A percentile compares a stretch with the other conserved stretches of the same genome.
Conservation (phyloP, 2,329 filamentous ascomycete genomes). For the Curvularia spicifera region DNA sequence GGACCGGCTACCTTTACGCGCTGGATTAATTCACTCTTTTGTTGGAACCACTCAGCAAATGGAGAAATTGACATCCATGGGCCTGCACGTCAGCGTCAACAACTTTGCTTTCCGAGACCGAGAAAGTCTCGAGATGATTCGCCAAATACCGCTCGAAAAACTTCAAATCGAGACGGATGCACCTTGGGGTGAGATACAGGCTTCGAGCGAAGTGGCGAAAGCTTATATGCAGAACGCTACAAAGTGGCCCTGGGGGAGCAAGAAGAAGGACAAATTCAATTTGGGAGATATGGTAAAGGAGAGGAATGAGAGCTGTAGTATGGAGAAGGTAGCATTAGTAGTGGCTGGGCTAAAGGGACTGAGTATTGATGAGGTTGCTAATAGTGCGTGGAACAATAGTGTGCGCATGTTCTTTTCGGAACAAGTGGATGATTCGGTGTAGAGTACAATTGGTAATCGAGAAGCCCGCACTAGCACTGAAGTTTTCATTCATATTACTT, state of each 20-base stretch:
- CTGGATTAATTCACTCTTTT: slow-evolving; percentile 52
- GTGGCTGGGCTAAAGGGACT: slow-evolving; percentile 58
- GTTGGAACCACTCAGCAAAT: slow-evolving; percentile 52
- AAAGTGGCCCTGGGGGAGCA: slow-evolving; percentile 48
- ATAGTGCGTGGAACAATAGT: slow-evolving; percentile 51
- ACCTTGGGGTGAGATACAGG: slow-evolving; percentile 56
- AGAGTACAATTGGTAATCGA: neutral
- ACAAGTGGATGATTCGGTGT: neutral
- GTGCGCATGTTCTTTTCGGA: slow-evolving; percentile 18
- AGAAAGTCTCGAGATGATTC: slow-evolving; percentile 54
- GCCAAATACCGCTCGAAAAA: slow-evolving; percentile 49
- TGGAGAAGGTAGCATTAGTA: slow-evolving; percentile 56
- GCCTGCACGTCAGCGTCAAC: slow-evolving; percentile 58
- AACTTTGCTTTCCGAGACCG: slow-evolving; percentile 55
- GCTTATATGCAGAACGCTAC: slow-evolving; percentile 51
- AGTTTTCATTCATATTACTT: neutral
- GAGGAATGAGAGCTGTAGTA: slow-evolving; percentile 59
- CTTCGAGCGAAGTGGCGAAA: slow-evolving; percentile 48
- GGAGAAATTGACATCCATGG: slow-evolving; percentile 47
- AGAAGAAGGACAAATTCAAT: slow-evolving; percentile 60
- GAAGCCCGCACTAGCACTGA: neutral
- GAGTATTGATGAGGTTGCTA: slow-evolving; percentile 52
- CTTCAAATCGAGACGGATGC: slow-evolving; percentile 59
- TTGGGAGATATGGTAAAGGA: slow-evolving; percentile 57
- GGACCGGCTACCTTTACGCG: slow-evolving; percentile 39